A percentile compares a stretch with the other conserved stretches of the same genome.
Evolutionary conservation across 2,329 filamentous ascomycete genomes (phyloP).

Genomic region (Colletotrichum sojae): DNA sequence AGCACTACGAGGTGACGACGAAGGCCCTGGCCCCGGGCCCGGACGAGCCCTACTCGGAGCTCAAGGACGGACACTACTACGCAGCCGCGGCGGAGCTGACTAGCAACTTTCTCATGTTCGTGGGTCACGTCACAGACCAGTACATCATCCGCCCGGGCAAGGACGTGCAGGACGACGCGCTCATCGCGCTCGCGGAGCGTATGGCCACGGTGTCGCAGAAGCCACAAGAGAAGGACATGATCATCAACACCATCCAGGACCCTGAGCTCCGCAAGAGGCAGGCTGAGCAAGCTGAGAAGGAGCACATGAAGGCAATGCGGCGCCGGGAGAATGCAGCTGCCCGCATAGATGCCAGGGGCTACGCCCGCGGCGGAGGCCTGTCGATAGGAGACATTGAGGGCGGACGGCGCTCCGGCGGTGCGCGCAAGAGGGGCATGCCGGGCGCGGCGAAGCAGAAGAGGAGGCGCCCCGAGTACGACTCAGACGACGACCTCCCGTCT

Average conservation of each 20-base stretch:
- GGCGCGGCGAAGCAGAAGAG: constrained; percentile 67
- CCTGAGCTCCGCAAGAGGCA: constrained; percentile 82
- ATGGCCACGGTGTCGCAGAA: constrained; percentile 75
- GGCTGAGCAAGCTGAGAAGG: constrained; percentile 82
- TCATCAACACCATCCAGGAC: constrained; percentile 80
- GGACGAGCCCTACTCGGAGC: constrained; percentile 73
- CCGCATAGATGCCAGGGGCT: constrained; percentile 70
- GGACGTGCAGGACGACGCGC: constrained; percentile 78
- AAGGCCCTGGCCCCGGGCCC: constrained; percentile 77
- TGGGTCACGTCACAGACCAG: constrained; percentile 82
- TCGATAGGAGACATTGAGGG: constrained; percentile 80
- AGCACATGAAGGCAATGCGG: constrained; percentile 76
- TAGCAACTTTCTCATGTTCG: constrained; percentile 78
- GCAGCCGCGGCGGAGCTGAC: constrained; percentile 79
- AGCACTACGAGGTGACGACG: constrained; percentile 81
- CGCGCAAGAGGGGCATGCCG: constrained; percentile 68
- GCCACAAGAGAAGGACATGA: constrained; percentile 71
- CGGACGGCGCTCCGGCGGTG: constrained; percentile 62
- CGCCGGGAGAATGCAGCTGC: constrained; percentile 77
- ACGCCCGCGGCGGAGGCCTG: constrained; percentile 69
- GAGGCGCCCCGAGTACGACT: constrained; percentile 77
- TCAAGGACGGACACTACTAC: constrained; percentile 82
- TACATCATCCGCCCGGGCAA: constrained; percentile 78
- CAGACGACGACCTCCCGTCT: constrained; percentile 79
- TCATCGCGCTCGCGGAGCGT: constrained; percentile 76